Base-by-base conservation (phyloP, 2,329 filamentous ascomycete species). In the Pyrenochaeta sp. region DNA sequence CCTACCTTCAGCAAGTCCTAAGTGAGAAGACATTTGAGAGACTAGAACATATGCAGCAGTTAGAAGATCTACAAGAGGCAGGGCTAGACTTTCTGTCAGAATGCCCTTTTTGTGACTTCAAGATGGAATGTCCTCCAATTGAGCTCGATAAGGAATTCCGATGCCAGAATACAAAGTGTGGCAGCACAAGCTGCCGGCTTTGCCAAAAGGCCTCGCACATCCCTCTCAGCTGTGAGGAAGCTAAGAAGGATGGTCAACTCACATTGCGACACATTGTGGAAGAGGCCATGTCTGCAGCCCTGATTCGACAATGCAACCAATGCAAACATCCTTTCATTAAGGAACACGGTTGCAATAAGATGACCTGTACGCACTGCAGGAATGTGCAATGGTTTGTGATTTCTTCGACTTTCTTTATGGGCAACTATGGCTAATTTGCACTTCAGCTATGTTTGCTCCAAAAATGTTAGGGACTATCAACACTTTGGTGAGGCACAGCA, bases 71-170 rank as follows among this genome's bases (percentile, higher is more conserved):
- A 33, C 83, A 85, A n/a, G 79, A 85, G 56, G 90, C 91, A 0
- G 85, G 82, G 0, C 82, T 96, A 31, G 86, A 92, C 35, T 86
- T 88, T 56, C 82, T 96, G 1, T 89, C 85, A 29, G 86, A 84
- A 29, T 96, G 92, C 61, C 91, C 91, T 0, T 95, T 92, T 68
- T 96, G 92, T 72, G 87, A 90, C 18, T 96, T 86, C 77, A 91
- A 90, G 36, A 90, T 87, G 30, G 89, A 92, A 54, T 90, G 86
- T 59, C 86, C 85, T 0, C 84, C 90, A 0, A 76, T 89, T 1
- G 85, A 89, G 15, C 76, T 85, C 15, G 83, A 94, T 70, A 87
- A 83, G 55, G 89, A 93, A 66, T 96, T 96, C 59, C 80, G 81
- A 3, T 96, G 92, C 74, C 78, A 84, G 46, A 88, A 87, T 50